Conservation (phyloP, 805 yeast genomes). For the Wickerhamiella musiphila region DNA sequence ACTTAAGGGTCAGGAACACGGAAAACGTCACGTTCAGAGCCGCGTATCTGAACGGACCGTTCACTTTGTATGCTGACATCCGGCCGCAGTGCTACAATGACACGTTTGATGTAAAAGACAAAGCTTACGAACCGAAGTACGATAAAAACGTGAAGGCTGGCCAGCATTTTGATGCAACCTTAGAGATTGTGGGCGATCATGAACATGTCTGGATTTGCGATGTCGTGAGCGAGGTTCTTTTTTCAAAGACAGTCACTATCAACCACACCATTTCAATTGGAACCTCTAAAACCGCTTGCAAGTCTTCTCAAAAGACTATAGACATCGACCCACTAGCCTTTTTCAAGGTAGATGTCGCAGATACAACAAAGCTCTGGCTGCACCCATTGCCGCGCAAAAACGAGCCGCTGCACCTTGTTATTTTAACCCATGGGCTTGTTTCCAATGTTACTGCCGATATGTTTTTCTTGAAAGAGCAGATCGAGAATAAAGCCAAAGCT, state of each 20-base stretch:
- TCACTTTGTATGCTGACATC: slow-evolving; percentile 67
- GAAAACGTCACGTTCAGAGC: slow-evolving; percentile 65
- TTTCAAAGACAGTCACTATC: slow-evolving; percentile 50
- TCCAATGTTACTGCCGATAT: slow-evolving; percentile 82
- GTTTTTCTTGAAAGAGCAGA: slow-evolving; percentile 67
- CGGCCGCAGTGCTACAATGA: slow-evolving; percentile 47
- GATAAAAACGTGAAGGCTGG: slow-evolving; percentile 52
- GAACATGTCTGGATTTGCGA: slow-evolving; percentile 64
- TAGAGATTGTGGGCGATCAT: slow-evolving; percentile 28
- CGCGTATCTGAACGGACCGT: slow-evolving; percentile 80
- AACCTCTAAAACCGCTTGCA: slow-evolving; percentile 15
- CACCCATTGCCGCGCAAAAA: slow-evolving; percentile 34
- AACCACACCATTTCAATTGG: slow-evolving; percentile 46
- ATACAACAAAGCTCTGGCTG: slow-evolving; percentile 63
- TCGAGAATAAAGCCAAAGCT: slow-evolving; percentile 33
- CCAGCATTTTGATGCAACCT: slow-evolving; percentile 40
- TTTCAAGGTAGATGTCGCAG: slow-evolving; percentile 25
- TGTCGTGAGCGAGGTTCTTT: slow-evolving; percentile 61
- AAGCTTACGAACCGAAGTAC: slow-evolving; percentile 24
- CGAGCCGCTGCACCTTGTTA: slow-evolving; percentile 62
- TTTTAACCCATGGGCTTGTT: slow-evolving; percentile 82
- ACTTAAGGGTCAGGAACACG: slow-evolving; percentile 40
- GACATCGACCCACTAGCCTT: slow-evolving; percentile 1
- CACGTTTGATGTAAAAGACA: slow-evolving; percentile 22
- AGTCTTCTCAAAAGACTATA: slow-evolving; percentile 5